Conservation (phyloP, 1,284 basidiomycete species). For the Leccinum pachyderme region DNA sequence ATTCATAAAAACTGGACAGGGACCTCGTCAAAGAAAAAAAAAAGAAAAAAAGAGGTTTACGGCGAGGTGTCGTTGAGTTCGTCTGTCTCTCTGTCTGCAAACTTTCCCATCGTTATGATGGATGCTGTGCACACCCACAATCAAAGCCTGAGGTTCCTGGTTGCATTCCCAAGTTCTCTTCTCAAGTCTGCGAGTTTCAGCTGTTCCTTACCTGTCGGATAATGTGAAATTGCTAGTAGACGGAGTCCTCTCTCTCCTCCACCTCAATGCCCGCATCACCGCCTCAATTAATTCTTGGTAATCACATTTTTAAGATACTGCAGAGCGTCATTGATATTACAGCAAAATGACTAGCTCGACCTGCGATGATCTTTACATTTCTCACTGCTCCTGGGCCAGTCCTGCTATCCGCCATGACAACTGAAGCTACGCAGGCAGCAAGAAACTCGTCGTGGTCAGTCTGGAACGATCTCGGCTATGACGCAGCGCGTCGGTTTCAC, state of each 20-base stretch:
- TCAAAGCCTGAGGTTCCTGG: background rate
- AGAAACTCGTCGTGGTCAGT: no score
- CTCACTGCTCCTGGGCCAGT: no score
- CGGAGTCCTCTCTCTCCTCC: no score
- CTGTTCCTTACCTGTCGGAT: constrained; percentile 29
- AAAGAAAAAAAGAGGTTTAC: background rate
- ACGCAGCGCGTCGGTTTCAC: no score
- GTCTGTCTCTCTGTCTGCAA: background rate
- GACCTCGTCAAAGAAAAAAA: background rate
- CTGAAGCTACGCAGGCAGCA: no score
- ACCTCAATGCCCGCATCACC: background rate
- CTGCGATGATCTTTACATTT: no score
- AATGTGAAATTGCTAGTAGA: constrained; percentile 15
- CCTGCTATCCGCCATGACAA: no score
- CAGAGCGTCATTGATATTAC: no score
- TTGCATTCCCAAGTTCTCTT: background rate
- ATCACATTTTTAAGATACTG: no score
- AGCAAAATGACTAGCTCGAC: no score
- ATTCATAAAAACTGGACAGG: constrained; percentile 13
- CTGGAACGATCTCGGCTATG: no score
- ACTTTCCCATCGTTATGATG: background rate
- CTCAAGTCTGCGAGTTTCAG: background rate
- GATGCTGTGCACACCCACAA: background rate
- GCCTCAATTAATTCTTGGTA: background rate
- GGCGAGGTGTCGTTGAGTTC: background rate